A percentile compares a stretch with the other conserved stretches of the same genome.
Evolutionary conservation across 345 rosid genomes (phyloP).

Genomic region (Pelargonium nanum): DNA sequence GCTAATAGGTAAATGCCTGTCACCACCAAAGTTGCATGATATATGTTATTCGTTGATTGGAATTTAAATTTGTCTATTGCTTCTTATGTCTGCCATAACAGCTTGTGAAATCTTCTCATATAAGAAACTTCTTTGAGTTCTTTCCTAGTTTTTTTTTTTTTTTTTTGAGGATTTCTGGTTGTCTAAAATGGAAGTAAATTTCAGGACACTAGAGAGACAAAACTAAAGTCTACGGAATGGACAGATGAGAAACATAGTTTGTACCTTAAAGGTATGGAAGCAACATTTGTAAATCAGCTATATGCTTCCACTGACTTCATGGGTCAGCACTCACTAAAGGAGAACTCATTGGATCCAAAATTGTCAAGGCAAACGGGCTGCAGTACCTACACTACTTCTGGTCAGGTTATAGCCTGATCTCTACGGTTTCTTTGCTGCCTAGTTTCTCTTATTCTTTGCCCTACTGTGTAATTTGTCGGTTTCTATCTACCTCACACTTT

Average conservation of each 20-base stretch:
- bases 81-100: no score
- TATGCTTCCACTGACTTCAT: slow-evolving; percentile 39
- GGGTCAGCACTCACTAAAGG: slow-evolving; percentile 25
- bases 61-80: not conserved
- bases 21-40: no score
- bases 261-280: slow-evolving; percentile 85
- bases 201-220: slow-evolving; percentile 34
- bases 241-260: slow-evolving; percentile 84
- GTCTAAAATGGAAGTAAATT: slow-evolving; percentile 1
- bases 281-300: slow-evolving; percentile 70
- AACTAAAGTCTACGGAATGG: slow-evolving; percentile 45
- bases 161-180: slow-evolving; percentile 13
- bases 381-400: slow-evolving; percentile 21
- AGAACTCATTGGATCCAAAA: slow-evolving; percentile 15
- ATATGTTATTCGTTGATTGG: not conserved
- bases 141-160: no score
- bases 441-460: not conserved
- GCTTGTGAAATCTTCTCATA: no score
- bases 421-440: not conserved
- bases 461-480: slow-evolving; percentile 7
- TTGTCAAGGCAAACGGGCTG: slow-evolving; percentile 17
- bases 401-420: slow-evolving; percentile 43
- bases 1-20: no score
- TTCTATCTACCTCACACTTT: not conserved
- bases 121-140: no score